These are phyloP conservation scores for Leishmania major DNA, from an alignment of 208 protist species.

Conservation along the genomic window DNA sequence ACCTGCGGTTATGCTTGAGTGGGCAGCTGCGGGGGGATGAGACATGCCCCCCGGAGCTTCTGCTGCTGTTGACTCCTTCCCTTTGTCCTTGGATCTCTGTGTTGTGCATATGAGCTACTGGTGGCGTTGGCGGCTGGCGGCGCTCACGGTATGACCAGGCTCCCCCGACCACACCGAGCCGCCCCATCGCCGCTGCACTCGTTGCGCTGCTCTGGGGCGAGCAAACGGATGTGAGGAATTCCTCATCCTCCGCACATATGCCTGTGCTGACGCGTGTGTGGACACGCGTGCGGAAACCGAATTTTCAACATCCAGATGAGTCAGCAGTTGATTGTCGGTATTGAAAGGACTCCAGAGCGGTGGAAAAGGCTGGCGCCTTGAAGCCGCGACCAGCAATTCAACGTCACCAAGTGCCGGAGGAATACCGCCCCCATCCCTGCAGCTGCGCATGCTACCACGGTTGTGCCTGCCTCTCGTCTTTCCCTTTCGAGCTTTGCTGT, in stretches of 20 bases:
- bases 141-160: background rate
- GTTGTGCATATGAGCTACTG: background rate
- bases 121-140: background rate
- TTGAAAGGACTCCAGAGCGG: background rate
- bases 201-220: background rate
- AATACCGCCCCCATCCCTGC: background rate
- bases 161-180: background rate
- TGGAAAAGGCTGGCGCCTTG: background rate
- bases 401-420: background rate
- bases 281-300: background rate
- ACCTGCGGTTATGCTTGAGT: background rate
- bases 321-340: background rate
- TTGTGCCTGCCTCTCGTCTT: background rate
- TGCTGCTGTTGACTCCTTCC: background rate
- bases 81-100: background rate
- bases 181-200: background rate
- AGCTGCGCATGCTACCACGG: background rate
- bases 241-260: background rate
- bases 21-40: background rate
- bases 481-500: slow-evolving; percentile 7
- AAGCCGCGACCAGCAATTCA: background rate
- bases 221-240: background rate
- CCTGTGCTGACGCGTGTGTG: background rate
- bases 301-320: background rate
- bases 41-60: background rate